Evolutionary conservation across 2,329 filamentous ascomycete genomes (phyloP).

Genomic region (Cytospora schulzeri): DNA sequence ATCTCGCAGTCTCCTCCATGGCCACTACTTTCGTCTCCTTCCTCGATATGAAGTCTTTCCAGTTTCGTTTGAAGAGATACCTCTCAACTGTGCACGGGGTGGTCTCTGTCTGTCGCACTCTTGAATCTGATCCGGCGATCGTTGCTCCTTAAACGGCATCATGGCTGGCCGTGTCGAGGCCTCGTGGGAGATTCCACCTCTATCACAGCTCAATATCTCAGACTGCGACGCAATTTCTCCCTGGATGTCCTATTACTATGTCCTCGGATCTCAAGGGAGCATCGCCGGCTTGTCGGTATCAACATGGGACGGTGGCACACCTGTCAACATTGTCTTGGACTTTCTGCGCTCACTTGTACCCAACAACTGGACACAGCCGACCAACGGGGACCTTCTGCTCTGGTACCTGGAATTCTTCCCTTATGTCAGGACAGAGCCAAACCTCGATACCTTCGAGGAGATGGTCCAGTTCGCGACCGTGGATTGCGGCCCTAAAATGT

Average conservation of each 20-base stretch:
- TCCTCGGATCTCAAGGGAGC: rapidly evolving
- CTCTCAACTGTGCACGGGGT: background rate
- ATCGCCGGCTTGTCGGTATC: rapidly evolving
- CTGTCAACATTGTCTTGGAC: conserved; percentile 10
- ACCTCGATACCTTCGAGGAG: conserved; percentile 4
- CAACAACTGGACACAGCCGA: conserved; percentile 15
- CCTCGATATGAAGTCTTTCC: background rate
- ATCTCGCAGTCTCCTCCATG: background rate
- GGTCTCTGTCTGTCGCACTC: background rate
- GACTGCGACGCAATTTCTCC: background rate
- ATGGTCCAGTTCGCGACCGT: conserved; percentile 1
- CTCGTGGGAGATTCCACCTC: conserved; percentile 10
- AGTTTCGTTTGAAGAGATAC: background rate
- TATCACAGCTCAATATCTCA: background rate
- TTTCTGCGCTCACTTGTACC: conserved; percentile 17
- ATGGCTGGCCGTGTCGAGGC: conserved; percentile 7
- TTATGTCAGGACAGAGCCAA: conserved; percentile 3
- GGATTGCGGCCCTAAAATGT: conserved; percentile 24
- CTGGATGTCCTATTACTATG: background rate
- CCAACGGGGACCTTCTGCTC: conserved; percentile 6
- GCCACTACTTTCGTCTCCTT: background rate
- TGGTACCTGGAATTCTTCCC: conserved; percentile 17
- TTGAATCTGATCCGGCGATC: background rate
- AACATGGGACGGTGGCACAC: background rate
- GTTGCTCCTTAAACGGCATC: background rate